Evolutionary conservation across 495 filamentous ascomycete genomes (phyloP).

Genomic region (Aspergillus indologenus): DNA sequence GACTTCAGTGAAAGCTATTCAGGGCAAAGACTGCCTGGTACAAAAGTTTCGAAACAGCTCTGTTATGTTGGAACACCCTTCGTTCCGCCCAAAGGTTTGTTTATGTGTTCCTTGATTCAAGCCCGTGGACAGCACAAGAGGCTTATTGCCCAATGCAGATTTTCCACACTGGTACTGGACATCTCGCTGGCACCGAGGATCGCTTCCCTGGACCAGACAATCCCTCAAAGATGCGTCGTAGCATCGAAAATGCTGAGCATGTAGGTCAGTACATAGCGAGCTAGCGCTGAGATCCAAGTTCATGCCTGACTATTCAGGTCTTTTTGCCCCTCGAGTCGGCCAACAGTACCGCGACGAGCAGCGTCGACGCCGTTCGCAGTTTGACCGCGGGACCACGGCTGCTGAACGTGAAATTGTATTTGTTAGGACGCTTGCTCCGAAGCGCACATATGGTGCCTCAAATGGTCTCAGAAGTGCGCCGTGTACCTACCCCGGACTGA

Average conservation of each 20-base stretch:
- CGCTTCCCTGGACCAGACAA: slow-evolving; percentile 76
- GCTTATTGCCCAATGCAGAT: slow-evolving; percentile 30
- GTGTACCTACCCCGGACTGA: slow-evolving; percentile 28
- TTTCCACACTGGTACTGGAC: slow-evolving; percentile 45
- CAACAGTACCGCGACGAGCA: slow-evolving; percentile 74
- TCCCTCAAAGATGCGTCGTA: slow-evolving; percentile 77
- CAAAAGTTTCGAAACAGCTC: slow-evolving; percentile 96
- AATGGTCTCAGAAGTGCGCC: slow-evolving; percentile 26
- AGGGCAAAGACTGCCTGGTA: slow-evolving; percentile 84
- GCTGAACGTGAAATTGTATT: slow-evolving; percentile 30
- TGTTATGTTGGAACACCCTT: slow-evolving; percentile 80
- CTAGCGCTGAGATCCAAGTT: neutral
- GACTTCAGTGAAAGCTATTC: slow-evolving; percentile 60
- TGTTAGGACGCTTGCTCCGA: slow-evolving; percentile 24
- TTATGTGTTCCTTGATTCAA: neutral
- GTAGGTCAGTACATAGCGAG: slow-evolving; percentile 58
- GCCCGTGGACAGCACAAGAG: neutral
- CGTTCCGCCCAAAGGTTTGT: slow-evolving; percentile 79
- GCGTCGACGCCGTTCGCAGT: slow-evolving; percentile 72
- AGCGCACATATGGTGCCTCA: slow-evolving; percentile 13
- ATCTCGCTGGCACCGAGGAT: slow-evolving; percentile 57
- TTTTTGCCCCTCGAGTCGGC: slow-evolving; percentile 69
- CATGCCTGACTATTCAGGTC: slow-evolving; percentile 33
- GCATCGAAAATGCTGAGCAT: slow-evolving; percentile 80
- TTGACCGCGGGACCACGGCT: slow-evolving; percentile 58